phyloP scores from a whole-genome alignment of 768 basidiomycete species.

The Tubosaeta sp. region DNA sequence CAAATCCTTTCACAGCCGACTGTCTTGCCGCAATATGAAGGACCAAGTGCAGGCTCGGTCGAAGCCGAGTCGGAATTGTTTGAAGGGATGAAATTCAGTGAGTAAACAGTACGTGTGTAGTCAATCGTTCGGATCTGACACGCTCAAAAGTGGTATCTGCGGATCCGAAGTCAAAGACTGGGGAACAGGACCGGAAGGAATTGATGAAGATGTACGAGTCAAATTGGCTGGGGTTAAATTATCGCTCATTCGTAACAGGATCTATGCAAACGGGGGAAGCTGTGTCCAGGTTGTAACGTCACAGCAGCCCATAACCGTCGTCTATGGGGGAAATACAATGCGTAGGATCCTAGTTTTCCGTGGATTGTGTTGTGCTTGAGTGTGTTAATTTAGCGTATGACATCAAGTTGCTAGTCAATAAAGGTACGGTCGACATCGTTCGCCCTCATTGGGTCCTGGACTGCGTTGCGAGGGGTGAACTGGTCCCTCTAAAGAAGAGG shows the following conservation, averaged over 20 bases:
- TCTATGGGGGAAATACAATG: constrained; percentile 66
- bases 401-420: constrained; percentile 65
- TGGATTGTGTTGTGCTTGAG: not conserved
- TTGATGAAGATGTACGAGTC: constrained; percentile 58
- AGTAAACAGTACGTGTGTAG: constrained; percentile 22
- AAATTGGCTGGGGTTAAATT: not conserved
- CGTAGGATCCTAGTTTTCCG: constrained; percentile 44
- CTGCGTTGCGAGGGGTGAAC: constrained; percentile 56
- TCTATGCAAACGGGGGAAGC: constrained; percentile 65
- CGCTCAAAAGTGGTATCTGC: constrained; percentile 58
- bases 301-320: constrained; percentile 49
- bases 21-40: constrained; percentile 63
- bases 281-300: constrained; percentile 57
- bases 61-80: constrained; percentile 64
- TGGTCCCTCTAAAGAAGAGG: constrained; percentile 66
- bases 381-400: constrained; percentile 52
- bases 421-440: constrained; percentile 67
- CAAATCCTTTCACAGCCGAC: constrained; percentile 36
- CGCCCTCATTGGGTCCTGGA: constrained; percentile 80
- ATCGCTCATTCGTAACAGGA: constrained; percentile 38
- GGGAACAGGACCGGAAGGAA: constrained; percentile 64
- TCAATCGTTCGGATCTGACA: not conserved
- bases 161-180: constrained; percentile 66
- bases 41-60: constrained; percentile 58
- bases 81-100: constrained; percentile 74